Evolutionary conservation across 2,329 filamentous ascomycete species (phyloP), one percentile per base, ranked within the genome.

Genomic region (Camillea tinctor): DNA sequence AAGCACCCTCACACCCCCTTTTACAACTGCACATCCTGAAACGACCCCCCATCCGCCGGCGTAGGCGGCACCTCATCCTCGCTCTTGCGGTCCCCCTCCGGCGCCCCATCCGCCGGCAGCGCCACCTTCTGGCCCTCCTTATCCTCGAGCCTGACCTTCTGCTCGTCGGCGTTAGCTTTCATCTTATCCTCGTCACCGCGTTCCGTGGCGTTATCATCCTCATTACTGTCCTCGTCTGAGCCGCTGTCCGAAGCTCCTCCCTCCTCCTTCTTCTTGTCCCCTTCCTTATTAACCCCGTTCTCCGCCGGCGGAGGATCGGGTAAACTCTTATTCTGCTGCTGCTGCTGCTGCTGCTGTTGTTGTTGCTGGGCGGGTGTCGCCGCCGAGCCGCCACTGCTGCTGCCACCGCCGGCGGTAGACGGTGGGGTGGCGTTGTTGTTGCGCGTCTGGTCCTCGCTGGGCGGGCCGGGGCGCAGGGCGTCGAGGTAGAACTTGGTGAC

Each of bases 401-500:
- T 17, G 36, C 36, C 15, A 13, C 36, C 36, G 9, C 36, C 36
- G 36, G 13, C 11, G 54, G 60, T 54, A 26, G 65, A 55, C 54
- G 65, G 50, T n/a, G 72, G 68, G 5, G 72, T 69, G 17, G 73
- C 69, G 26, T 30, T 30, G 13, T 30, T 30, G 26, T 30, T 57
- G 17, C 57, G 59, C 50, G 61, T 61, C 30, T 63, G 62, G 56
- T 78, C 73, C 55, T 79, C 75, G 61, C 66, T 66, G 8, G 69
- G 64, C 6, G 79, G 80, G 0, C 77, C 78, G 4, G 81, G 80
- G 49, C 81, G 76, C 68, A 84, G 77, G 22, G 94, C 95, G 72
- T 97, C 93, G 30, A 99, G 84, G 75, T 99, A 99, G 77, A 97
- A 99, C 68, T 93, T 93, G 68, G 95, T 89, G 26, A 98, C 95